These are phyloP conservation scores for Metroxylon sagu DNA, from an alignment of 176 grass and related monocot species.

Conservation along the genomic window DNA sequence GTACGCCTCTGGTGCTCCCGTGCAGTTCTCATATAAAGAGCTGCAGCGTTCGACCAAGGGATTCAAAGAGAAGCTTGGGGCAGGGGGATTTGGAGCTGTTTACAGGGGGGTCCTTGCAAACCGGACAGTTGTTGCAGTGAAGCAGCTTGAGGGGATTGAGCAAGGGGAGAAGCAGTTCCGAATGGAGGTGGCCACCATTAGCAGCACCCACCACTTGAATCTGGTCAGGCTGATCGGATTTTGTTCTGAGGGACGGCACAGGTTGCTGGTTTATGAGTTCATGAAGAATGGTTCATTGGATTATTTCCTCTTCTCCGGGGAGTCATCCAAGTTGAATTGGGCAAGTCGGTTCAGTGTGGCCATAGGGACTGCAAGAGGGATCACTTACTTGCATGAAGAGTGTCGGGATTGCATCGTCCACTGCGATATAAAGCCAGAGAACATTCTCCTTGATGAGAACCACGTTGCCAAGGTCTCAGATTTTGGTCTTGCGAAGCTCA, in stretches of 20 bases:
- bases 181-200: conserved; percentile 99
- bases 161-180: conserved; percentile 99
- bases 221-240: conserved; percentile 88
- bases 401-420: conserved; percentile 97
- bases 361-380: conserved; percentile 68
- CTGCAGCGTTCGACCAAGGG: conserved; percentile 62
- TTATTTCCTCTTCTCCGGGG: conserved; percentile 54
- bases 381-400: conserved; percentile 98
- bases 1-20: conserved; percentile 88
- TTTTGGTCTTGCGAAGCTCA: conserved; percentile 85
- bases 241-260: conserved; percentile 92
- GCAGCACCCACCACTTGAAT: conserved; percentile 97
- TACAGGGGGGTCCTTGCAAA: conserved; percentile 80
- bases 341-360: conserved; percentile 56
- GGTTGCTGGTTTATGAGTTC: conserved; percentile 91
- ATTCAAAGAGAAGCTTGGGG: conserved; percentile 88
- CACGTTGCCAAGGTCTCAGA: conserved; percentile 91
- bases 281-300: conserved; percentile 95
- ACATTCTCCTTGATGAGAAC: conserved; percentile 86
- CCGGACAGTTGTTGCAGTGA: conserved; percentile 67
- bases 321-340: conserved; percentile 42
- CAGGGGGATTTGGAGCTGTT: conserved; percentile 76
- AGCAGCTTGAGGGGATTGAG: conserved; percentile 95
- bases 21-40: conserved; percentile 84
- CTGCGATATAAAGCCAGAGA: conserved; percentile 97